These are phyloP conservation scores for Pichia sp. DNA, from an alignment of 1,139 yeast genomes.

Conservation along the genomic window DNA sequence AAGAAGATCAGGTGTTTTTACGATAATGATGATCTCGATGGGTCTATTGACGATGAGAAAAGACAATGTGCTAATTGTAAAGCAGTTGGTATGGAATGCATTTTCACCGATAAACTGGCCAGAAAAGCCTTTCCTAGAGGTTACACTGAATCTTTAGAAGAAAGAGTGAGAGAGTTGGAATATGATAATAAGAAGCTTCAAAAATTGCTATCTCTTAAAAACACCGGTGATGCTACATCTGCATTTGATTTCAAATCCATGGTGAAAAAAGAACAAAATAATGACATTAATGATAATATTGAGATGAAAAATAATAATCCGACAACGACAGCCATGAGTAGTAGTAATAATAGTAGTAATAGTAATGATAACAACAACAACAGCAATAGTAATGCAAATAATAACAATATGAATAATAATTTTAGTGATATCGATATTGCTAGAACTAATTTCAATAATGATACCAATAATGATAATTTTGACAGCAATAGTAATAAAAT, in stretches of 20 bases:
- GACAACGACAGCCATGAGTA: background rate
- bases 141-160: constrained; percentile 68
- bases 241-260: background rate
- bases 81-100: constrained; percentile 59
- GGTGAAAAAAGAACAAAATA: background rate
- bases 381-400: background rate
- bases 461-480: background rate
- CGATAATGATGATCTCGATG: constrained; percentile 40
- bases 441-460: background rate
- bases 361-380: background rate
- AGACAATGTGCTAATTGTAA: constrained; percentile 54
- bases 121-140: constrained; percentile 73
- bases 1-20: constrained; percentile 60
- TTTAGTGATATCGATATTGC: background rate
- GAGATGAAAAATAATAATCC: background rate
- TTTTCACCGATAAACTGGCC: constrained; percentile 65
- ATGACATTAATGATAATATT: background rate
- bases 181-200: constrained; percentile 45
- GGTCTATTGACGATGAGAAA: constrained; percentile 9
- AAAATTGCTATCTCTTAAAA: constrained; percentile 57
- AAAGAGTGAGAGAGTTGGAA: constrained; percentile 53
- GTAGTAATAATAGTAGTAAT: background rate
- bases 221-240: constrained; percentile 20
- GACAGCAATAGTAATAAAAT: background rate
- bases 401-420: background rate